Conservation (phyloP, 148 eudicot species). For the Silene latifolia region DNA sequence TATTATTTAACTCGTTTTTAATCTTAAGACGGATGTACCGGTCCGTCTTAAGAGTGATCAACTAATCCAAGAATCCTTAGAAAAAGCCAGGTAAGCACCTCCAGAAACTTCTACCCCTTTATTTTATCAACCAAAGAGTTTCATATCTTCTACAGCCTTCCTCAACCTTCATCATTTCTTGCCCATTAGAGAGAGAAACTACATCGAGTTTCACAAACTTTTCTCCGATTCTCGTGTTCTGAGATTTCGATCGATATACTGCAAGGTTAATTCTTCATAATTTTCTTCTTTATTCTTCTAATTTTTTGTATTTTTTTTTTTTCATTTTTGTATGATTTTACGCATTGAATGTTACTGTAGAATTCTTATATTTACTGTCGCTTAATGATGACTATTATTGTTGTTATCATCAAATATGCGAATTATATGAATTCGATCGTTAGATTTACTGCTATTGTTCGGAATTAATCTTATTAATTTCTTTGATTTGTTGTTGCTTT, state of each 20-base stretch:
- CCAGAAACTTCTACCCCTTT: constrained; percentile 20
- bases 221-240: not conserved
- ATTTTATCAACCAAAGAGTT: not conserved
- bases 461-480: no score
- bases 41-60: no score
- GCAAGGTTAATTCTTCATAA: not conserved
- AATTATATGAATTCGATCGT: not conserved
- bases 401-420: not conserved
- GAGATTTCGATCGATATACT: not conserved
- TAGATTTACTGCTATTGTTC: not conserved
- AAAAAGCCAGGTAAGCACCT: not conserved
- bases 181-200: not conserved
- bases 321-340: not conserved
- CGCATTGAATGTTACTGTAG: no score
- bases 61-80: no score
- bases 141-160: not conserved
- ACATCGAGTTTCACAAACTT: not conserved
- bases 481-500: not conserved
- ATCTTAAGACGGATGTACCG: no score
- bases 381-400: no score
- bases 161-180: not conserved
- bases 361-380: no score
- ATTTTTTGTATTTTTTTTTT: not conserved
- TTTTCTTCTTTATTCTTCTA: not conserved
- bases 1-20: no score